Conservation (phyloP, 176 grass and related monocot genomes). For the Triticum urartu region DNA sequence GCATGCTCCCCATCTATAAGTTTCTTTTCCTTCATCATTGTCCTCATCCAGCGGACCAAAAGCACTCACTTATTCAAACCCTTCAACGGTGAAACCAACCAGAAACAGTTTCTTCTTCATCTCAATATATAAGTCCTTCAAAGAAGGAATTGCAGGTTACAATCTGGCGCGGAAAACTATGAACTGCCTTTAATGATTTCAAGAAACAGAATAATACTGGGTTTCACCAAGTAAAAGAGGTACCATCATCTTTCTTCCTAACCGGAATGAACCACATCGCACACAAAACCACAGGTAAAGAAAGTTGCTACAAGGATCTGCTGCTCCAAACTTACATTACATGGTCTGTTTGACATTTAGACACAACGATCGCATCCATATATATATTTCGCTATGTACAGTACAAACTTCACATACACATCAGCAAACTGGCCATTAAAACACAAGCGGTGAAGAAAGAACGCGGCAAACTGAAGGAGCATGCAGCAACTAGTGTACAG, state of each 20-base stretch:
- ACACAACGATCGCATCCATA: background rate
- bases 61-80: no score
- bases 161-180: no score
- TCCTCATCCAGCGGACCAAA: no score
- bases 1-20: no score
- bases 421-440: background rate
- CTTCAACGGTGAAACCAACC: no score
- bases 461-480: background rate
- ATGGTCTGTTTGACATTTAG: no score
- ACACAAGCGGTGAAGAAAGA: background rate
- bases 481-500: constrained; percentile 2
- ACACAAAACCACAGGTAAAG: background rate
- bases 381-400: background rate
- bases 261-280: background rate
- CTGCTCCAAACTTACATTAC: background rate
- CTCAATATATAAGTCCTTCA: no score
- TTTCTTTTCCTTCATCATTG: no score
- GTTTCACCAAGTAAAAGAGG: no score
- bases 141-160: no score
- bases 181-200: background rate
- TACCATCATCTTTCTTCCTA: no score
- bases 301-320: background rate
- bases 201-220: background rate
- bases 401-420: background rate
- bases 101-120: no score